phyloP scores from a whole-genome alignment of 345 rosid species.

The Melastoma malabathricum region DNA sequence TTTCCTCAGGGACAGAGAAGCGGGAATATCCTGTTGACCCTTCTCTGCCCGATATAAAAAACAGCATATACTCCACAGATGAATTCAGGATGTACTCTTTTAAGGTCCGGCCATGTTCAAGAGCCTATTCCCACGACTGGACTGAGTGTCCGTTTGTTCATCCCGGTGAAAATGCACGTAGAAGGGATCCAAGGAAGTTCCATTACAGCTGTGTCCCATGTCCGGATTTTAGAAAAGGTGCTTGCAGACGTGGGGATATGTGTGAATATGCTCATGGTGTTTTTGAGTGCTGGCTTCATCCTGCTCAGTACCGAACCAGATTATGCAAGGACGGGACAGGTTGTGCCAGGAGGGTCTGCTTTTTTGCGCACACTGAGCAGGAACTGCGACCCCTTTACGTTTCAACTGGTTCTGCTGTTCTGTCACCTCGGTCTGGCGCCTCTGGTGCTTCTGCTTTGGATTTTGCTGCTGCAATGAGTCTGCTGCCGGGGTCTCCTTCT shows the following conservation, averaged over 20 bases:
- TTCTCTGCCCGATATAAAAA: conserved; percentile 88
- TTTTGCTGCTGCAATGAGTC: conserved; percentile 67
- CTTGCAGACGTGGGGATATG: conserved; percentile 89
- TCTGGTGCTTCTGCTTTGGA: conserved; percentile 59
- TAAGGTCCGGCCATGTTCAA: conserved; percentile 86
- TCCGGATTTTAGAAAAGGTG: conserved; percentile 88
- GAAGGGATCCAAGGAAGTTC: conserved; percentile 93
- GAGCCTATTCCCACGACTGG: conserved; percentile 98
- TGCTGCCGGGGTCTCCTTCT: conserved; percentile 82
- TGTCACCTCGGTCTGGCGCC: conserved; percentile 64
- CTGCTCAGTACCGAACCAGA: conserved; percentile 87
- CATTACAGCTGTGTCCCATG: conserved; percentile 97
- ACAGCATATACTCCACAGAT: conserved; percentile 84
- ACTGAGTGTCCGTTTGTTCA: conserved; percentile 97
- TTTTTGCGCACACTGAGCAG: conserved; percentile 84
- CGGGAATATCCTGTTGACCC: conserved; percentile 89
- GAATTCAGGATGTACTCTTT: conserved; percentile 96
- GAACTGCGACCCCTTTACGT: conserved; percentile 81
- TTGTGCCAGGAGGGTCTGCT: conserved; percentile 84
- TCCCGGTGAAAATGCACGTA: conserved; percentile 92
- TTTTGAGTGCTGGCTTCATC: conserved; percentile 98
- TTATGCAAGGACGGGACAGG: conserved; percentile 82
- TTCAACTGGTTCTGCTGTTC: conserved; percentile 88
- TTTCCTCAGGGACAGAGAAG: conserved; percentile 35
- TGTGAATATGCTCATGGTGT: conserved; percentile 98